Evolutionary conservation across 1,139 yeast species (phyloP).

Genomic region (Debaryomyces sp.): DNA sequence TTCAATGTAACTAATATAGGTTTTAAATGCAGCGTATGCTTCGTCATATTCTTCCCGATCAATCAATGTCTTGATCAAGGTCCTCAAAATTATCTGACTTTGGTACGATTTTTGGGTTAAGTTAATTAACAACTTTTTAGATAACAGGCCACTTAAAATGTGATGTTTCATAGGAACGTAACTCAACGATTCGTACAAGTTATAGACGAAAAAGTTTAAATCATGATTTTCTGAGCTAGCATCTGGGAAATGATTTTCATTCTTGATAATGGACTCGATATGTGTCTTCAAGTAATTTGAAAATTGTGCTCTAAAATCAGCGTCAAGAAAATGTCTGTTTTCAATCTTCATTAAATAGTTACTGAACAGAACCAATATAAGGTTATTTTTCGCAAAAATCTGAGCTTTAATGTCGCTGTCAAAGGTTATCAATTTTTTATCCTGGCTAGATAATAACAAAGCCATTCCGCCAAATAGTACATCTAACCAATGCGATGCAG

Average conservation of each 20-base stretch:
- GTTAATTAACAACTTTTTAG: constrained; percentile 36
- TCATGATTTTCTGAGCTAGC: constrained; percentile 26
- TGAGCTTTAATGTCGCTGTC: constrained; percentile 22
- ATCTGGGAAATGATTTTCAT: constrained; percentile 34
- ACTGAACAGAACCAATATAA: constrained; percentile 31
- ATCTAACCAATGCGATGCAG: constrained; percentile 45
- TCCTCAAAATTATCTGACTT: constrained; percentile 36
- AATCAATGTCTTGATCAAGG: constrained; percentile 37
- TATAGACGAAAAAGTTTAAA: constrained; percentile 34
- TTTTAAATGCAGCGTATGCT: constrained; percentile 46
- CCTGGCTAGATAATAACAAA: constrained; percentile 24
- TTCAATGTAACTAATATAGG: constrained; percentile 37
- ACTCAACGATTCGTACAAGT: constrained; percentile 35
- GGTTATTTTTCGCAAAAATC: constrained; percentile 28
- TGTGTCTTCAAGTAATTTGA: constrained; percentile 28
- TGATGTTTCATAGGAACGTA: constrained; percentile 24
- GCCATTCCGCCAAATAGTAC: constrained; percentile 32
- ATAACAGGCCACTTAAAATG: constrained; percentile 29
- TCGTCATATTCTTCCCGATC: constrained; percentile 45
- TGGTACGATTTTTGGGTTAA: constrained; percentile 41
- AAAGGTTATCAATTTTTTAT: constrained; percentile 23
- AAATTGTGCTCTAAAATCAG: constrained; percentile 35
- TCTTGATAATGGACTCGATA: constrained; percentile 23
- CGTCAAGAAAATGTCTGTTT: constrained; percentile 23
- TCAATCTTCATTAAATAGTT: constrained; percentile 33